phyloP scores from a whole-genome alignment of 106 monocot genomes.

The Dactylorhiza incarnata region DNA sequence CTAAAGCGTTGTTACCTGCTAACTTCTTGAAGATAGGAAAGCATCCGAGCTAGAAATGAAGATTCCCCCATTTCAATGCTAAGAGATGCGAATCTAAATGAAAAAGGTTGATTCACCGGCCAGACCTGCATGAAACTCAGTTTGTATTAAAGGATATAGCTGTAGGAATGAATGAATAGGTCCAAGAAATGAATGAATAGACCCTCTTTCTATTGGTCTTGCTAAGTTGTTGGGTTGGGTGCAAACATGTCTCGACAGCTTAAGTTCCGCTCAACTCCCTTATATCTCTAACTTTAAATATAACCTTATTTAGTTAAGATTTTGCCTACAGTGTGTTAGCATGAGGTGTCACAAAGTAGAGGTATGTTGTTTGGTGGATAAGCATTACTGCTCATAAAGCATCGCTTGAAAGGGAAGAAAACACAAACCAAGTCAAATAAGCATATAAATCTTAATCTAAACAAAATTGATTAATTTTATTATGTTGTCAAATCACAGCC shows the following conservation, averaged over 20 bases:
- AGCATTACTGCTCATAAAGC: no score
- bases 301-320: no score
- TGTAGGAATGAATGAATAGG: not conserved
- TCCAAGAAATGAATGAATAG: not conserved
- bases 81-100: not conserved
- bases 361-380: no score
- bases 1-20: not conserved
- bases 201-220: not conserved
- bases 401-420: no score
- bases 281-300: no score
- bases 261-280: no score
- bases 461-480: no score
- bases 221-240: not conserved
- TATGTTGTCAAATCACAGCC: no score
- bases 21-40: conserved; percentile 4
- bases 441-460: no score
- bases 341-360: no score
- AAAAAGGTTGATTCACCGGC: not conserved
- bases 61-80: conserved; percentile 3
- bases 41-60: not conserved
- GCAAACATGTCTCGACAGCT: not conserved
- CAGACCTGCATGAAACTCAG: conserved; percentile 1
- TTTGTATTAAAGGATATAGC: not conserved
- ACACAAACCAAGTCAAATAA: no score
- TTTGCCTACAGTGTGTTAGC: no score